phyloP scores from a whole-genome alignment of 2,329 filamentous ascomycete species.

The Ophiostoma ulmi region DNA sequence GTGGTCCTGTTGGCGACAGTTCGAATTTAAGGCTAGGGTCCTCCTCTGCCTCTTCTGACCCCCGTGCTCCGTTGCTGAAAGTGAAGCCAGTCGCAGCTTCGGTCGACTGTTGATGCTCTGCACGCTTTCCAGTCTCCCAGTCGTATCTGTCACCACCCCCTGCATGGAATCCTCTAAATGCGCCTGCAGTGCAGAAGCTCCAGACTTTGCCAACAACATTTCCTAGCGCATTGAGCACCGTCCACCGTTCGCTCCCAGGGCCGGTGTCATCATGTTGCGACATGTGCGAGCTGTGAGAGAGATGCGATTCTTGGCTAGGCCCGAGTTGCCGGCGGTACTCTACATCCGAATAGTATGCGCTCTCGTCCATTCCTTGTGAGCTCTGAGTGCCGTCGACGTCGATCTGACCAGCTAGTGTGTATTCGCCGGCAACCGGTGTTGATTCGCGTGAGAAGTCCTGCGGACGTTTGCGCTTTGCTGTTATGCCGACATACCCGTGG shows the following conservation, averaged over 20 bases:
- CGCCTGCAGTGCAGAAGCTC: slow-evolving; percentile 70
- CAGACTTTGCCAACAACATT: slow-evolving; percentile 72
- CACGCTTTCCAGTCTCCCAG: slow-evolving; percentile 33
- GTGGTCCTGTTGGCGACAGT: neutral
- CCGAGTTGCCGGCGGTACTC: slow-evolving; percentile 52
- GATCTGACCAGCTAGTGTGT: slow-evolving; percentile 52
- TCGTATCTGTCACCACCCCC: slow-evolving; percentile 71
- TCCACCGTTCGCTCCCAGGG: slow-evolving; percentile 38
- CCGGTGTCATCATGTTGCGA: slow-evolving; percentile 34
- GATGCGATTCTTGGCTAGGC: slow-evolving; percentile 36
- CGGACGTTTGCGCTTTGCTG: slow-evolving; percentile 45
- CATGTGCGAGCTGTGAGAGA: neutral
- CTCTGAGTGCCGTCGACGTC: slow-evolving; percentile 40
- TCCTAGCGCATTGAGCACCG: slow-evolving; percentile 57
- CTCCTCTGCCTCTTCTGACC: neutral
- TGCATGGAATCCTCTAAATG: slow-evolving; percentile 80
- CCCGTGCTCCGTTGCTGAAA: neutral
- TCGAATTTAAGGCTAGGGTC: neutral
- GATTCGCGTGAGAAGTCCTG: slow-evolving; percentile 34
- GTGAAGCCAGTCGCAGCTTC: neutral
- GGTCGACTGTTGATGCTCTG: neutral
- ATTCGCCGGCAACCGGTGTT: slow-evolving; percentile 37
- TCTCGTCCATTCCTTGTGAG: slow-evolving; percentile 43
- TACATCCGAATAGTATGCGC: slow-evolving; percentile 53
- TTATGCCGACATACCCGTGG: slow-evolving; percentile 22